Conservation (phyloP, 1,284 basidiomycete genomes). For the Neolentinus lepideus region DNA sequence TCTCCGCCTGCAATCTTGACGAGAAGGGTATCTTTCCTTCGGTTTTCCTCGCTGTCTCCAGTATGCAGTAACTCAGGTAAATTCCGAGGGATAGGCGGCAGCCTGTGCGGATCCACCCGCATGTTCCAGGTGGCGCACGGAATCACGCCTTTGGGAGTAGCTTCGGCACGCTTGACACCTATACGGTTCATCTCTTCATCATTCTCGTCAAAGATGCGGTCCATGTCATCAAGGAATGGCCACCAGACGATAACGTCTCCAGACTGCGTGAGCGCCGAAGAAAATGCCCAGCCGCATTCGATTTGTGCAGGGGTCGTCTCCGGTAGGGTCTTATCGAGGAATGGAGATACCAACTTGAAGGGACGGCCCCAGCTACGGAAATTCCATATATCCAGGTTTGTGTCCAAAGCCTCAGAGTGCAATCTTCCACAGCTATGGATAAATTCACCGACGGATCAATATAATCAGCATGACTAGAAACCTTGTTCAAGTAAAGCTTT, state of each 20-base stretch:
- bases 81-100: slow-evolving; percentile 27
- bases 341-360: slow-evolving; percentile 47
- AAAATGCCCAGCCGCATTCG: slow-evolving; percentile 78
- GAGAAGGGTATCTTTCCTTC: slow-evolving; percentile 37
- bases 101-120: slow-evolving; percentile 38
- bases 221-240: slow-evolving; percentile 47
- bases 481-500: neutral
- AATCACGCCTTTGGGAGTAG: slow-evolving; percentile 34
- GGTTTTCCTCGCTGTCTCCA: slow-evolving; percentile 19
- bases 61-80: slow-evolving; percentile 40
- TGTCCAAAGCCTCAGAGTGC: slow-evolving; percentile 63
- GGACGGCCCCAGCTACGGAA: slow-evolving; percentile 72
- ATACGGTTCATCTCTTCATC: slow-evolving; percentile 38
- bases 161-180: slow-evolving; percentile 28
- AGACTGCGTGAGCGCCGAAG: slow-evolving; percentile 57
- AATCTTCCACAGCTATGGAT: slow-evolving; percentile 62
- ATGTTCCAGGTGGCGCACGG: slow-evolving; percentile 57
- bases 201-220: slow-evolving; percentile 26
- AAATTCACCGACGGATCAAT: slow-evolving; percentile 8
- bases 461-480: neutral
- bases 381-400: slow-evolving; percentile 54
- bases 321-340: slow-evolving; percentile 34
- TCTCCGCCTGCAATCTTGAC: slow-evolving; percentile 74
- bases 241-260: slow-evolving; percentile 76
- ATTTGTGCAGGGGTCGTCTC: slow-evolving; percentile 57